phyloP scores from a whole-genome alignment of 306 rosid species.

The Mimosa pudica region DNA sequence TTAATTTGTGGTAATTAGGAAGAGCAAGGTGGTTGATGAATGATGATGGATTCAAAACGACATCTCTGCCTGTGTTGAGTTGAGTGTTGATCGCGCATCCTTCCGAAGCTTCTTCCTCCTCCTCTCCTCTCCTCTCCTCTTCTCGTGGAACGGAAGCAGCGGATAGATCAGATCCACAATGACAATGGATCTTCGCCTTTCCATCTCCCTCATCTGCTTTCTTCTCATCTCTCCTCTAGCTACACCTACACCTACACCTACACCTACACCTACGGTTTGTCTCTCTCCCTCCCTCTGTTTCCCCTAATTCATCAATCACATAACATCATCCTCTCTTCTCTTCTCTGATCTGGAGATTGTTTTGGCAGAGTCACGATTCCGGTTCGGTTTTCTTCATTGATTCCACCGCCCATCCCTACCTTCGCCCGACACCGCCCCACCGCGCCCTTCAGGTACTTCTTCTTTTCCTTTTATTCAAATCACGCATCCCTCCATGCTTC shows the following conservation, averaged over 20 bases:
- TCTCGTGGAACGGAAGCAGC: too few relatives aligned
- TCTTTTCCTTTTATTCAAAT: too few relatives aligned
- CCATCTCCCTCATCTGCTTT: constrained; percentile 33
- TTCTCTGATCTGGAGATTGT: constrained; percentile 30
- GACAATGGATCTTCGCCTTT: constrained; percentile 45
- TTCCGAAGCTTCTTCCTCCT: too few relatives aligned
- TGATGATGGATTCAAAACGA: background rate
- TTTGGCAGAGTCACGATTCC: constrained; percentile 44
- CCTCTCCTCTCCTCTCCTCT: too few relatives aligned
- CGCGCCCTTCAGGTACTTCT: constrained; percentile 37
- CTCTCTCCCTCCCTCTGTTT: constrained; percentile 6
- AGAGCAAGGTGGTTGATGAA: background rate
- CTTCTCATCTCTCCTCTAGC: constrained; percentile 36
- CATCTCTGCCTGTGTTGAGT: background rate
- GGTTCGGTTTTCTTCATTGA: constrained; percentile 50
- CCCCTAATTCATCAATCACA: constrained; percentile 7
- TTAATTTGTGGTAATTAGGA: too few relatives aligned
- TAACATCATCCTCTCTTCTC: background rate
- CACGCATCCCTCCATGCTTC: too few relatives aligned
- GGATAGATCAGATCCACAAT: too few relatives aligned
- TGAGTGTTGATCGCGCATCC: too few relatives aligned
- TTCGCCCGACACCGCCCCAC: constrained; percentile 45
- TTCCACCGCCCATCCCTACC: constrained; percentile 32
- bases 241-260: background rate
- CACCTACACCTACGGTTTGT: constrained; percentile 30